Base-by-base conservation (phyloP, 352 stramenopile species). In the Phytophthora citrophthora region DNA sequence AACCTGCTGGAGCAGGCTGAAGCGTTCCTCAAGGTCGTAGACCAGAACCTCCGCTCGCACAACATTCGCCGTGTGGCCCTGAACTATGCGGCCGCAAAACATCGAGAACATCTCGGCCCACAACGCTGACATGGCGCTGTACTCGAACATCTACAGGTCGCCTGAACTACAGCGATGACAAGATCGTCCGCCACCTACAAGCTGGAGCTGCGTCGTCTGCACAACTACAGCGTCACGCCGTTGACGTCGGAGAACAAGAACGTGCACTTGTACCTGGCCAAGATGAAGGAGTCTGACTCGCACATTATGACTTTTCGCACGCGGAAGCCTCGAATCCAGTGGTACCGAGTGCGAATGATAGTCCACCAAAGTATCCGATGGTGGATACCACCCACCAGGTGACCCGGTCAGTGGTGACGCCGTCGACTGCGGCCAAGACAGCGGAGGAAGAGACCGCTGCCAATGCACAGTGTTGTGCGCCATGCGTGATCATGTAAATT, bases 261-360 rank as follows among this genome's bases (percentile, higher is more conserved):
- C 70, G 95, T 99, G 51, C 98, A 99, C 74, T 72, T 99, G 57
- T 99, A 99, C 84, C 83, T 98, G 69, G 96, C 95, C 16, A 97
- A 93, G 70, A 96, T 96, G 41, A 98, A 97, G 74, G 61, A 83
- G 41, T 78, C 75, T 23, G 83, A 92, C 41, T 73, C 81, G 27
- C 82, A 95, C 54, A 94, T 96, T 10, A 72, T 97, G 16, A 72
- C 72, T n/a, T n/a, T n/a, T n/a, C n/a, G n/a, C n/a, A n/a, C n/a
- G n/a, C n/a, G n/a, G n/a, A n/a, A n/a, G n/a, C n/a, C n/a, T n/a
- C n/a, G n/a, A n/a, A n/a, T n/a, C n/a, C n/a, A n/a, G n/a, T n/a
- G n/a, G n/a, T n/a, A n/a, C n/a, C n/a, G n/a, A n/a, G n/a, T n/a
- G n/a, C n/a, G n/a, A n/a, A n/a, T 0, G 95, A 97, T 20, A 20